Percentiles rank a stretch among this genome's conserved stretches.
Conservation (phyloP, 352 stramenopile genomes). For the Globisporangium takayamanum region DNA sequence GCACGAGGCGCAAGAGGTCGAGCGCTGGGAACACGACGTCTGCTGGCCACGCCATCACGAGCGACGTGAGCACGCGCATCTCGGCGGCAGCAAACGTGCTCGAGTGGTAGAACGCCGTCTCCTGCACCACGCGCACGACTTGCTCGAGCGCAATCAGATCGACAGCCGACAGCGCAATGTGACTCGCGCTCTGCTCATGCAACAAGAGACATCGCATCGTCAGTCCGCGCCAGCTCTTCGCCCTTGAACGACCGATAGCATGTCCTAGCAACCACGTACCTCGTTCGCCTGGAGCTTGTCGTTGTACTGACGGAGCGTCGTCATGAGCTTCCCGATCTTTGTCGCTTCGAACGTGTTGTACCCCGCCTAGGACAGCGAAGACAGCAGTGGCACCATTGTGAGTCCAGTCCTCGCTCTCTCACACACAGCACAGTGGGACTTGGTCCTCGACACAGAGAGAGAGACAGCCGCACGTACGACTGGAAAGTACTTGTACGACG, state of each 20-base stretch:
- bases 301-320: conserved; percentile 90
- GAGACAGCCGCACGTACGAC: conserved; percentile 23
- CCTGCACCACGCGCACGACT: conserved; percentile 58
- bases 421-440: conserved; percentile 5
- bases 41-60: conserved; percentile 65
- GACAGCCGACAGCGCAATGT: conserved; percentile 26
- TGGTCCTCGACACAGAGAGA: no score
- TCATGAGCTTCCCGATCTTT: conserved; percentile 90
- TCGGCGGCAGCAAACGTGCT: conserved; percentile 68
- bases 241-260: no score
- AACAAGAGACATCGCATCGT: conserved; percentile 20
- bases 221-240: conserved; percentile 15
- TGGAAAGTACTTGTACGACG: conserved; percentile 63
- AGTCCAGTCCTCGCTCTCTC: conserved; percentile 6
- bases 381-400: conserved; percentile 22
- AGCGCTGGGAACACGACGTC: conserved; percentile 86
- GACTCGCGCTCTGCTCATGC: background rate
- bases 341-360: conserved; percentile 92
- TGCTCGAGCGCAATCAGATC: conserved; percentile 59
- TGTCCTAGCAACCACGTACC: conserved; percentile 1
- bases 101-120: conserved; percentile 90
- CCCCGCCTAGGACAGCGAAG: conserved; percentile 30
- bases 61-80: conserved; percentile 48
- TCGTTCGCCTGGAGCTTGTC: conserved; percentile 50
- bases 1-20: conserved; percentile 87